phyloP scores from a whole-genome alignment of 805 yeast genomes.

The Sugiyamaella lignohabitans region DNA sequence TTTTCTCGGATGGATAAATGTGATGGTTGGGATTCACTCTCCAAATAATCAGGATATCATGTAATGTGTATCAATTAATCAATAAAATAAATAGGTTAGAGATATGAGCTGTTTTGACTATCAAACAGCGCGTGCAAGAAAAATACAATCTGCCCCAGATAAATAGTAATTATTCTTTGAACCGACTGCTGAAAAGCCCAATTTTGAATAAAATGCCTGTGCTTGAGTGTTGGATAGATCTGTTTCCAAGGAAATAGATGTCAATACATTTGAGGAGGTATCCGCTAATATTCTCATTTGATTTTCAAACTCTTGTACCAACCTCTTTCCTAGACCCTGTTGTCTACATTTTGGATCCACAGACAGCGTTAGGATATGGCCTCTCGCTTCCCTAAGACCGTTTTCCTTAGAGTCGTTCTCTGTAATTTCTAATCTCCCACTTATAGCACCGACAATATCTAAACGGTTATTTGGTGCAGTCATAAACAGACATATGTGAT shows the following conservation, averaged over 20 bases:
- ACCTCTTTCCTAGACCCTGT: constrained; percentile 16
- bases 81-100: too few relatives aligned
- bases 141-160: constrained; percentile 1
- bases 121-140: not conserved
- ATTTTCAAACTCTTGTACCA: constrained; percentile 12
- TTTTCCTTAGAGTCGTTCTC: not conserved
- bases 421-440: constrained; percentile 13
- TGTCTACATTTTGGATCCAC: constrained; percentile 19
- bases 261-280: constrained; percentile 4
- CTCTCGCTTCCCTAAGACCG: too few relatives aligned
- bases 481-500: constrained; percentile 12
- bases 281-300: constrained; percentile 10
- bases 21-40: too few relatives aligned
- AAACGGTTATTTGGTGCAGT: not conserved
- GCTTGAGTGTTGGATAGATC: constrained; percentile 9
- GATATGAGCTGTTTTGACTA: too few relatives aligned
- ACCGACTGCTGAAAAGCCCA: constrained; percentile 13
- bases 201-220: constrained; percentile 10
- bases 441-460: constrained; percentile 14
- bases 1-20: too few relatives aligned
- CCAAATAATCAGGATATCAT: too few relatives aligned
- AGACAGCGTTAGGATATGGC: constrained; percentile 21
- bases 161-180: constrained; percentile 6
- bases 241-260: constrained; percentile 13
- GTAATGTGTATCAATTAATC: too few relatives aligned